Evolutionary conservation across 306 rosid genomes (phyloP), one percentile per base, ranked within the genome.

Genomic region (Vigna mungo): DNA sequence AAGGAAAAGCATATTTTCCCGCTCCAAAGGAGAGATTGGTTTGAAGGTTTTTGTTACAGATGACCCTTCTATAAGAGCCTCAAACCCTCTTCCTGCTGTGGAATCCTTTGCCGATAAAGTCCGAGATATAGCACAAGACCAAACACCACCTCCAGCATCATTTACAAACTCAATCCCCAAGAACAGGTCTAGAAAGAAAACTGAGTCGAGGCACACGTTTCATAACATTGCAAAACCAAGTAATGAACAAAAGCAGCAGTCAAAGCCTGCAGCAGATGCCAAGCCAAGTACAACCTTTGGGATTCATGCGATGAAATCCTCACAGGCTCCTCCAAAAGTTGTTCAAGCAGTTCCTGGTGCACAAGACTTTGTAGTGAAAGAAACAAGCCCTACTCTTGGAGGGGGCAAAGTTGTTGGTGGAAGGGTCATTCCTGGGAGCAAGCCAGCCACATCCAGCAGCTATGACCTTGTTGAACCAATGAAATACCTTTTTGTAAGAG

Each of bases 381-480:
- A 96, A 88, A 96, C 96, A 0, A 92, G 92, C 69, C 99, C 99
- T 52, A 47, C 58, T 78, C 97, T 95, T 61, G 99, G 99, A 54
- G 99, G 97, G 5, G 99, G 99, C 4, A 85, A 32, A 78, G 82
- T 89, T 68, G 86, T 88, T 77, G 89, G 92, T 44, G 96, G 98
- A 60, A 85, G 97, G 21, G 88, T 93, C 2, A 68, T 86, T 7
- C 90, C 46, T 5, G 77, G 72, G 53, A 74, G 85, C 68, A 77
- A 78, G 37, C 86, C 82, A 55, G 34, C 91, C n/a, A 82, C 82
- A 56, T 34, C 92, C n/a, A 85, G 88, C 75, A 89, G 97, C 59
- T 89, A 90, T 81, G 98, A 96, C 44, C 98, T 96, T 74, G 99
- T 96, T 18, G 97, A 91, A 72, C 82, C 81, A 85, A 96, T 96